Percentiles rank a stretch among this genome's conserved stretches.
Conservation (phyloP, 176 grass and related monocot species). For the Secale cereale region DNA sequence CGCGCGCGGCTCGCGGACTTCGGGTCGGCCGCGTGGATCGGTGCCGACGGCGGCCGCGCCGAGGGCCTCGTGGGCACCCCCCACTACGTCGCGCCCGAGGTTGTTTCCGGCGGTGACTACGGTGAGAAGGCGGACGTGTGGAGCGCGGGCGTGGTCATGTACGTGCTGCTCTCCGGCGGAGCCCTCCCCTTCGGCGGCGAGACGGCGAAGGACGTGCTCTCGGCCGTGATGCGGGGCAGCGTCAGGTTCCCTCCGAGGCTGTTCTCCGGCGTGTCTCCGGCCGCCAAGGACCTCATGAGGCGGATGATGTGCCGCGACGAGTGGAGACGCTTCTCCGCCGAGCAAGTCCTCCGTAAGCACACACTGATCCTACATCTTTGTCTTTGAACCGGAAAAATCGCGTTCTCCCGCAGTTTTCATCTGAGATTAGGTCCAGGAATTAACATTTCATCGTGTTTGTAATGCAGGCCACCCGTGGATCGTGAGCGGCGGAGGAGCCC, state of each 20-base stretch:
- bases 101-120: slow-evolving; percentile 61
- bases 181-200: slow-evolving; percentile 73
- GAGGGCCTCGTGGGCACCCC: slow-evolving; percentile 77
- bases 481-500: slow-evolving; percentile 44
- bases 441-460: background rate
- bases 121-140: slow-evolving; percentile 84
- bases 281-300: slow-evolving; percentile 77
- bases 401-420: background rate
- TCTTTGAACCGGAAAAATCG: background rate
- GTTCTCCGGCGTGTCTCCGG: slow-evolving; percentile 54
- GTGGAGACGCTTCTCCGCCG: slow-evolving; percentile 71
- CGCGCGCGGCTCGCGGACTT: slow-evolving; percentile 66
- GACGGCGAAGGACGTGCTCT: slow-evolving; percentile 55
- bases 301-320: slow-evolving; percentile 72
- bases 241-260: slow-evolving; percentile 57
- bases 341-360: slow-evolving; percentile 75
- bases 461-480: slow-evolving; percentile 90
- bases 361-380: background rate
- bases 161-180: slow-evolving; percentile 78
- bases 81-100: slow-evolving; percentile 82
- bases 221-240: slow-evolving; percentile 45
- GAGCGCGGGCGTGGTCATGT: slow-evolving; percentile 86
- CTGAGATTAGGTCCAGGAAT: background rate
- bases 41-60: slow-evolving; percentile 31
- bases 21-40: slow-evolving; percentile 70